Evolutionary conservation across 2,329 filamentous ascomycete genomes (phyloP), one percentile per base, ranked within the genome.

Genomic region (Elsinoe perseae): DNA sequence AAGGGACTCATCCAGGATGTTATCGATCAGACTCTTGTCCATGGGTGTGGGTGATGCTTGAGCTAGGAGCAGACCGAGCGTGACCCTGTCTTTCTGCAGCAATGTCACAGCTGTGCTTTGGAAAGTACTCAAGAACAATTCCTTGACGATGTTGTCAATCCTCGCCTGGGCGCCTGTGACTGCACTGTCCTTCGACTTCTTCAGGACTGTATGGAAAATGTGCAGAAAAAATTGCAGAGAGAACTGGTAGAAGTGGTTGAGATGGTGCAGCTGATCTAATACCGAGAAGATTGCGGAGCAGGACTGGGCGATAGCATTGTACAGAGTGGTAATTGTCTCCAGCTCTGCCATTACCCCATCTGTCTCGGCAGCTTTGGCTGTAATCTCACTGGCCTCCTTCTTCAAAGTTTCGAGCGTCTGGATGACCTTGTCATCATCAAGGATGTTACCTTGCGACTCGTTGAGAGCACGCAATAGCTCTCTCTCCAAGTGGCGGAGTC

Each of bases 221-320:
- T 96, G 88, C 56, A 95, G 81, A 74, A 98, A 98, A 74, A 95
- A 98, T 71, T 96, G 91, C 58, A 98, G 80, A 34, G 93, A 98
- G 78, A 98, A 98, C 70, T 97, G 95, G 72, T 98, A 98, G 74
- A 97, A 97, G 77, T 97, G 93, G 71, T 98, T 96, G 70, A 98
- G 85, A 68, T 96, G 95, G 72, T 97, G 92, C 57, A 98, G 81
- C 71, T 98, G 92, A 74, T 98, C 95, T 59, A 98, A 78, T 12
- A 98, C 88, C 28, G 95, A 90, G 70, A 97, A 98, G 40, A 98
- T 92, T 56, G 93, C 91, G 74, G 92, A 96, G 80, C 93, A 98
- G 40, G 93, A 92, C 65, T 85, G 83, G 57, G 93, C 93, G 72
- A 98, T 90, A 62, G 95, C 84, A 68, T 86, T 87, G 79, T 98